Evolutionary conservation across 768 basidiomycete genomes (phyloP), one percentile per base, ranked within the genome.

Genomic region (Rhodosporidiobolus odoratus): DNA sequence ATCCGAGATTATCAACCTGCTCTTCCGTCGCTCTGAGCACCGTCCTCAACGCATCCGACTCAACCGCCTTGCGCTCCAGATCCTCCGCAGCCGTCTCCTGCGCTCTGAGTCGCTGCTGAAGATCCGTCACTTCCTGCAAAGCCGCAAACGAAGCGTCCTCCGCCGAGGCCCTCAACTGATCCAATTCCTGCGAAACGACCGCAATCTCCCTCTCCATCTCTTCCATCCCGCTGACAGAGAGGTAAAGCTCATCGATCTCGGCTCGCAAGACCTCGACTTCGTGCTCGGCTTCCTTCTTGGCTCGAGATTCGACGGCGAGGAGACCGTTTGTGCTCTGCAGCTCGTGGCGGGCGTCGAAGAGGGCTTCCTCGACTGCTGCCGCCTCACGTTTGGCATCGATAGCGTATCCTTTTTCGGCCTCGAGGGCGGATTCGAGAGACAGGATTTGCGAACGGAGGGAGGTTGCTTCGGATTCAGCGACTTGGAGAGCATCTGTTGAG

Each of bases 1-100:
- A 58, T 0, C 58, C 64, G 48, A 73, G 72, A 12, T 60, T 58
- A 32, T 66, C 62, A 58, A 65, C 34, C 48, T 38, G 40, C 19
- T 48, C 34, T 23, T 73, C 64, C 35, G 59, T 68, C 32, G 52
- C 47, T 13, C 15, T 56, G 54, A 73, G 48, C 30, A 67, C 52
- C 21, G 37, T 32, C 17, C 63, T 30, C 0, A 69, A 56, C 25
- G 62, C 57, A 13, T 68, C 72, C 17, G 32, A 9, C 21, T 53
- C 54, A 30, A 30, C n/a, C 13, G 58, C 25, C 5, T 50, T 30
- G 1, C 64, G 58, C 32, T 65, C 40, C 37, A 68, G 60, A n/a
- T 65, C 50, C 13, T 69, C 64, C 61, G 66, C 60, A 9, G 45
- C 15, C 3, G 27, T 21, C 27, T 73, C 71, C n/a, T 68, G 64